Evolutionary conservation across 1,139 yeast species (phyloP), one percentile per base, ranked within the genome.

Genomic region (Geotrichum citri-aurantii): DNA sequence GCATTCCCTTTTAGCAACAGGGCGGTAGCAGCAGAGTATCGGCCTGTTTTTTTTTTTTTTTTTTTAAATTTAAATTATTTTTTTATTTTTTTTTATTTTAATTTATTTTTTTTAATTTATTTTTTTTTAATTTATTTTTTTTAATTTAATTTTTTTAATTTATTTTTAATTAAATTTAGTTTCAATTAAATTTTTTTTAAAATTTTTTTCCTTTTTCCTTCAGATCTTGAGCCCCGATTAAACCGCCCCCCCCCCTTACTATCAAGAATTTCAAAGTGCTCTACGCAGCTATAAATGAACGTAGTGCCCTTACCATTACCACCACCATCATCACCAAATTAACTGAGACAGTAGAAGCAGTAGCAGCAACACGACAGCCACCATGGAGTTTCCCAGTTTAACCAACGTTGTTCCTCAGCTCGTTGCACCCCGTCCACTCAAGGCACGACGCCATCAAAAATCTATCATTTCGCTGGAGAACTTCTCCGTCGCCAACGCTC

Each of bases 381-480:
- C 17, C 23, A 46, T 23, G 48, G 26, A 46, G n/a, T 21, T 46
- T 23, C n/a, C 48, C 2, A 46, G 29, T 19, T 14, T 46, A 23
- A 23, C 29, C 19, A 12, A 29, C 21, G 19, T 26, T 37, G 26
- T 52, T 47, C 19, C 50, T 11, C 57, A 37, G 24, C 52, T 56
- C 14, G 48, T 65, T 19, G 68, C 68, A 3, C 68, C 68, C 10
- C 56, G 61, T 44, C 68, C 68, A 8, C 57, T 65, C 46, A 65
- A 65, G 52, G 64, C 65, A 3, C 47, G 65, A 31, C 61, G 64
- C 12, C 63, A 65, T 29, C 66, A 65, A 48, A 61, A 60, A 48
- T 62, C 65, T 8, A 59, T 64, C 40, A 63, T 65, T 44, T 62
- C 66, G 17, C 56, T 64, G 21, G 64, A 64, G 48, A 50, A 63